A percentile compares a stretch with the other conserved stretches of the same genome.
phyloP scores from a whole-genome alignment of 495 filamentous ascomycete species.

The Parmelia sp. region DNA sequence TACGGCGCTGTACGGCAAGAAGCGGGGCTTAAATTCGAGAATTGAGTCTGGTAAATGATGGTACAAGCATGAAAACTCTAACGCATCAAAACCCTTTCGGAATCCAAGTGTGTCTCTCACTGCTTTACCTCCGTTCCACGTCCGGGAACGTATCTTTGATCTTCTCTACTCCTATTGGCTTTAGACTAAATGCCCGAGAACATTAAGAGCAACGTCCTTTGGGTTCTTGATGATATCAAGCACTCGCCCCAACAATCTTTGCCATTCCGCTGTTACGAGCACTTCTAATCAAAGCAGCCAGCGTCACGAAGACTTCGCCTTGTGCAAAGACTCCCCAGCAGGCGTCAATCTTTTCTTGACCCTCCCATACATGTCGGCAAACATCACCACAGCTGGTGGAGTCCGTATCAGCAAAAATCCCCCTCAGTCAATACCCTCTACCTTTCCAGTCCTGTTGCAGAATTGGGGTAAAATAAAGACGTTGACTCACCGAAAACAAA shows the following conservation, averaged over 20 bases:
- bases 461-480: conserved; percentile 4
- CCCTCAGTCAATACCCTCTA: background rate
- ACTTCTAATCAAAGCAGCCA: background rate
- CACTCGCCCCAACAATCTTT: background rate
- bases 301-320: background rate
- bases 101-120: background rate
- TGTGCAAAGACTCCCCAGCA: background rate
- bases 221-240: background rate
- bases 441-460: background rate
- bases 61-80: background rate
- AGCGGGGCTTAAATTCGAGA: conserved; percentile 66
- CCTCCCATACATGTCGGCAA: conserved; percentile 48
- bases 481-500: conserved; percentile 59
- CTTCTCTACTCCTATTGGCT: background rate
- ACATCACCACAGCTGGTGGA: conserved; percentile 48
- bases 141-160: background rate
- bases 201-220: background rate
- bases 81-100: background rate
- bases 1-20: conserved; percentile 71
- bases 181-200: background rate
- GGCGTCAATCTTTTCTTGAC: conserved; percentile 7
- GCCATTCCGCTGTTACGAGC: background rate
- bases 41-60: background rate
- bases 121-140: background rate
- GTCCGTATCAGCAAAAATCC: background rate